Evolutionary conservation across 805 yeast genomes (phyloP), one percentile per base, ranked within the genome.

Genomic region (Monosporozyma siamensis): DNA sequence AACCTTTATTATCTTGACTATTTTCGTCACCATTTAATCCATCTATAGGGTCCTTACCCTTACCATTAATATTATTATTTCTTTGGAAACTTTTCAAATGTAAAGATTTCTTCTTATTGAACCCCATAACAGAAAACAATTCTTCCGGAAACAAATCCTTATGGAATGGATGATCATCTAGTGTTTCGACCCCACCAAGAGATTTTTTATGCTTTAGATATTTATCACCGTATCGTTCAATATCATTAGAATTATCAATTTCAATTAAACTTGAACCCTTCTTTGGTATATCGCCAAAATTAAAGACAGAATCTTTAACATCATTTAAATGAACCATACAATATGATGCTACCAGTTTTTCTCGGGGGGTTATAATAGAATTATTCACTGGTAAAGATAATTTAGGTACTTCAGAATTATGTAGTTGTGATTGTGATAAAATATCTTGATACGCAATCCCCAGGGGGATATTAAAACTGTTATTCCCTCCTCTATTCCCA

Each of bases 141-240:
- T 89, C 97, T 14, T 69, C 71, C 1, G 97, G 96, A 56, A 87
- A 82, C 48, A 84, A 71, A 42, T 75, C 77, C 7, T 77, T 54
- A 43, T 74, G 72, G 58, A 80, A 85, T 2, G 95, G 94, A 63
- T 83, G 88, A 41, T 82, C 88, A 47, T 79, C 82, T 20, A 26
- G 24, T 2, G 36, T 12, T 14, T 31, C 38, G n/a, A 35, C 21
- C 9, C 32, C 32, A 18, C 39, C 26, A 43, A 41, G 14, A 12
- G 80, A 73, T 53, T 74, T 77, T 43, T 84, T 73, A 52, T 77
- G 78, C 58, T 81, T 81, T 49, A 80, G 67, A 62, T 84, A 89
- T 58, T 70, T 71, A 61, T 89, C 97, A 2, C 94, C 78, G 57
- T 86, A 86, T 53, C 97, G 71, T 56, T 80, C 76, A 34, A 89